A percentile compares a stretch with the other conserved stretches of the same genome.
These are phyloP conservation scores for Boletellus deceptivus DNA, from an alignment of 1,284 basidiomycete genomes.

Conservation along the genomic window DNA sequence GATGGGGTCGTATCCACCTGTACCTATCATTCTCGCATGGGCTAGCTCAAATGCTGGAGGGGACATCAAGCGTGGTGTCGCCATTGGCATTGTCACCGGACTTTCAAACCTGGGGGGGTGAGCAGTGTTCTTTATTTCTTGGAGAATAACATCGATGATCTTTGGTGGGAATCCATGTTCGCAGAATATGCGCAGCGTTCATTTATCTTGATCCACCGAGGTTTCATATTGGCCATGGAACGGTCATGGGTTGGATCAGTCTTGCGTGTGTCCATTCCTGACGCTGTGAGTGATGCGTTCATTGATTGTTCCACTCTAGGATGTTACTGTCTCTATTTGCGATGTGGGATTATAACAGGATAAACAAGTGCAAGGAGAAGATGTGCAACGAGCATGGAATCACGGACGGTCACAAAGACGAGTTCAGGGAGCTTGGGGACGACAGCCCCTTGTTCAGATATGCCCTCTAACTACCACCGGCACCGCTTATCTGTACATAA, in stretches of 20 bases:
- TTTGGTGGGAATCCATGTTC: no score
- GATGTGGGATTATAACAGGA: conserved; percentile 38
- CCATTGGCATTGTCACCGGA: conserved; percentile 54
- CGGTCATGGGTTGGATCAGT: conserved; percentile 32
- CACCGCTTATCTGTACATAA: no score
- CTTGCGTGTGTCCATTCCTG: conserved; percentile 15
- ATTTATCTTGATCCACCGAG: conserved; percentile 45
- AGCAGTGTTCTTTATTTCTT: conserved; percentile 1
- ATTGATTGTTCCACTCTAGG: conserved; percentile 17
- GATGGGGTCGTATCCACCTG: conserved; percentile 50
- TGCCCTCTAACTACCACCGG: conserved; percentile 5
- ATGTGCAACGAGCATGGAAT: conserved; percentile 40
- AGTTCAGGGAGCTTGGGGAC: conserved; percentile 44
- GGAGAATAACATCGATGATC: no score
- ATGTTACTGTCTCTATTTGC: conserved; percentile 19
- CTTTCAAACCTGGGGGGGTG: conserved; percentile 55
- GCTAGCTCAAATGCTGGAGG: conserved; percentile 54
- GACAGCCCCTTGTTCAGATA: conserved; percentile 49
- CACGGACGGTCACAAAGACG: conserved; percentile 31
- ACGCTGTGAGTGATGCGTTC: not conserved
- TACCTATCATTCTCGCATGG: conserved; percentile 54
- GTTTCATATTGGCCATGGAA: conserved; percentile 49
- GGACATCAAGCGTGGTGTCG: conserved; percentile 49
- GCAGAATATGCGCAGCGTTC: conserved; percentile 44
- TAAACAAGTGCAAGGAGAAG: conserved; percentile 42